phyloP scores from a whole-genome alignment of 2,329 filamentous ascomycete genomes.

The Fusarium marasasianum region DNA sequence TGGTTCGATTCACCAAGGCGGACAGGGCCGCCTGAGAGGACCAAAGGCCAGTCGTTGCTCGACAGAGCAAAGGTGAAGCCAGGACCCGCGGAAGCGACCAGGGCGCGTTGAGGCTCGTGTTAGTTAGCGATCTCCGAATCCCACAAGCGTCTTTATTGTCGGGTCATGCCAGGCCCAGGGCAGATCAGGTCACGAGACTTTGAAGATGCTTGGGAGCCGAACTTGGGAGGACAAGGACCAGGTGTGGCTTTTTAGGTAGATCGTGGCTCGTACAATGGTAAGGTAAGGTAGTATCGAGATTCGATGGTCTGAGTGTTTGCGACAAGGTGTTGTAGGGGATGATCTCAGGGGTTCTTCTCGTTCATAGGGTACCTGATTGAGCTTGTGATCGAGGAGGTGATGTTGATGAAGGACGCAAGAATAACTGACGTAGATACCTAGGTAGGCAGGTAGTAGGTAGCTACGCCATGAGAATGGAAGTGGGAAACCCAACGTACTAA shows the following conservation, averaged over 20 bases:
- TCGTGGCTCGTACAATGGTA: constrained; percentile 15
- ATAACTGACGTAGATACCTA: constrained; percentile 10
- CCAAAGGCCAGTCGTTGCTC: constrained; percentile 28
- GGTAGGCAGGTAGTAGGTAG: background rate
- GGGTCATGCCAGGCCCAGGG: background rate
- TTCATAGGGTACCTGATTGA: background rate
- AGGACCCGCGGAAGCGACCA: constrained; percentile 16
- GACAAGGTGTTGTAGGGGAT: background rate
- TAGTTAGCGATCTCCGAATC: constrained; percentile 23
- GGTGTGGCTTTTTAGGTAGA: constrained; percentile 19
- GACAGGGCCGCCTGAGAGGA: constrained; percentile 29
- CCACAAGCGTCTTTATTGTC: constrained; percentile 15
- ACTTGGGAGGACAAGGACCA: constrained; percentile 29
- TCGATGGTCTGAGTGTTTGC: background rate
- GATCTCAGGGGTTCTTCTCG: background rate
- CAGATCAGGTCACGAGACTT: constrained; percentile 34
- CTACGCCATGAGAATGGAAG: constrained; percentile 16
- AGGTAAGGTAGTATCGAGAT: background rate
- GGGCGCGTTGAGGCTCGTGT: constrained; percentile 35
- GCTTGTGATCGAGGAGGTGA: constrained; percentile 3
- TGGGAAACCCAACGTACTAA: constrained; percentile 12
- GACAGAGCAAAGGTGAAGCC: constrained; percentile 14
- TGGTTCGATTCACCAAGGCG: constrained; percentile 37
- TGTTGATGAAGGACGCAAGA: constrained; percentile 29
- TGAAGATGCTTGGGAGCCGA: constrained; percentile 10